These are phyloP conservation scores for Linnemannia schmuckeri DNA, from an alignment of 192 early-diverging fungal genomes.

Conservation along the genomic window DNA sequence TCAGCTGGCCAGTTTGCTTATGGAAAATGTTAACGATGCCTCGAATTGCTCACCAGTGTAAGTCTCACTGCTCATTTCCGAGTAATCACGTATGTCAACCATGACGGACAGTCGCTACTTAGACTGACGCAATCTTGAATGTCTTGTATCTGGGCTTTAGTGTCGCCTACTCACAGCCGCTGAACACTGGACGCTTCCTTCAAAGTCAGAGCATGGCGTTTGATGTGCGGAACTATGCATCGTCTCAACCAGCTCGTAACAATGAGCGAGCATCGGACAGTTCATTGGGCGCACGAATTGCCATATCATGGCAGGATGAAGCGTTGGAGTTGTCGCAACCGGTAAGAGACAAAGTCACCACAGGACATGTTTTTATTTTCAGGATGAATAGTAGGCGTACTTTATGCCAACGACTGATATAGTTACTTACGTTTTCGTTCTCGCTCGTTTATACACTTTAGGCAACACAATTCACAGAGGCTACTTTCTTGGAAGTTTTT, in stretches of 20 bases:
- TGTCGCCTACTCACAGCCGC: slow-evolving; percentile 50
- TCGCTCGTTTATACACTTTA: not conserved
- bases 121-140: not conserved
- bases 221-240: slow-evolving; percentile 39
- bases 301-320: slow-evolving; percentile 51
- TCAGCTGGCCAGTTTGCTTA: slow-evolving; percentile 65
- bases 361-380: not conserved
- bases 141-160: slow-evolving; percentile 3
- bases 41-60: slow-evolving; percentile 44
- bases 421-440: not conserved
- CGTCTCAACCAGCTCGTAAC: slow-evolving; percentile 46
- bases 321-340: slow-evolving; percentile 46
- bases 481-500: slow-evolving; percentile 55
- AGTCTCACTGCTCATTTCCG: not conserved
- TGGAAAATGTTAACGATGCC: slow-evolving; percentile 57
- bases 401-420: not conserved
- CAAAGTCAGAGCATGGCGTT: slow-evolving; percentile 37
- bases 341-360: not conserved
- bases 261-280: slow-evolving; percentile 52
- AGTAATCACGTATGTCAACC: too few relatives aligned
- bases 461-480: slow-evolving; percentile 49
- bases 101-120: not conserved
- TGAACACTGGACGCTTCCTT: slow-evolving; percentile 37
- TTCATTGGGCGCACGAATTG: slow-evolving; percentile 46
- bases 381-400: not conserved